Evolutionary conservation across 306 rosid species (phyloP).

Genomic region (Begonia fuchsioides): DNA sequence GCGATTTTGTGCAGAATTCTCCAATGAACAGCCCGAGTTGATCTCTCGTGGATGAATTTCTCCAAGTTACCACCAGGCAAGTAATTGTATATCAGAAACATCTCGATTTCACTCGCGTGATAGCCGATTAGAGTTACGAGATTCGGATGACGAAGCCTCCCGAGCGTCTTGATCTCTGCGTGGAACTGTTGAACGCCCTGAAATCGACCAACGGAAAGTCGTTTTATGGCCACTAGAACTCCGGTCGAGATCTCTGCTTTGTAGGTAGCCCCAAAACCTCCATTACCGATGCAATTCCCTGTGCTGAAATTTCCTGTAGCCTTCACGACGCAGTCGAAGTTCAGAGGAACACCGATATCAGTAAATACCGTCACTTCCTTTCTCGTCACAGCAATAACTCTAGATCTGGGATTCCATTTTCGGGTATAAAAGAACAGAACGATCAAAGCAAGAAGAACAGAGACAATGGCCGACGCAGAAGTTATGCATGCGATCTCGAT

Average conservation of each 20-base stretch:
- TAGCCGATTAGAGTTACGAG: slow-evolving; percentile 82
- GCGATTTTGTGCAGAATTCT: slow-evolving; percentile 88
- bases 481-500: slow-evolving; percentile 90
- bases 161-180: slow-evolving; percentile 83
- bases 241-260: slow-evolving; percentile 74
- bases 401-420: slow-evolving; percentile 67
- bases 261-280: slow-evolving; percentile 93
- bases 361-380: slow-evolving; percentile 74
- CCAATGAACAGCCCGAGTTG: slow-evolving; percentile 86
- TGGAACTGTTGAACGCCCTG: slow-evolving; percentile 84
- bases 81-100: slow-evolving; percentile 80
- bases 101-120: slow-evolving; percentile 86
- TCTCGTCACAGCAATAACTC: slow-evolving; percentile 40
- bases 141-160: slow-evolving; percentile 75
- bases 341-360: slow-evolving; percentile 59
- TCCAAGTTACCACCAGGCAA: slow-evolving; percentile 87
- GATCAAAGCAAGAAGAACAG: slow-evolving; percentile 64
- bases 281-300: slow-evolving; percentile 83
- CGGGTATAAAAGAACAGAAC: slow-evolving; percentile 57
- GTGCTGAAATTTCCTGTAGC: slow-evolving; percentile 72
- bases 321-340: slow-evolving; percentile 64
- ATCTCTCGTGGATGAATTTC: slow-evolving; percentile 78
- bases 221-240: slow-evolving; percentile 59
- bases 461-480: slow-evolving; percentile 87
- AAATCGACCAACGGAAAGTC: slow-evolving; percentile 81